Percentiles rank a stretch among this genome's conserved stretches.
phyloP scores from a whole-genome alignment of 169 alveolate genomes.

The Babesia divergens region DNA sequence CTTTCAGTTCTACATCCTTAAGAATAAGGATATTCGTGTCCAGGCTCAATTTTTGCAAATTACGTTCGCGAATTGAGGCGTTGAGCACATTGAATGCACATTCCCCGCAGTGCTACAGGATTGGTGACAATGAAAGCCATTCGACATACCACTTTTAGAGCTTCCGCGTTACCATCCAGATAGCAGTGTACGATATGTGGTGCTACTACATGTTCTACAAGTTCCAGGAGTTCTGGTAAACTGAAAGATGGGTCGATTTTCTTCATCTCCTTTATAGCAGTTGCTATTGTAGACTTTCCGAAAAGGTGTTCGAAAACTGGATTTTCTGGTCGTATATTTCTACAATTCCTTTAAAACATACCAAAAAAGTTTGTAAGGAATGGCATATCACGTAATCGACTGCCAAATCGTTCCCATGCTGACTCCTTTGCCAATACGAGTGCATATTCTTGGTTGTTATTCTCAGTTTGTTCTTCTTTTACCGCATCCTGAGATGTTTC shows the following conservation, averaged over 20 bases:
- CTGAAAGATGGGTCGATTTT: constrained; percentile 81
- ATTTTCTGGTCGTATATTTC: constrained; percentile 57
- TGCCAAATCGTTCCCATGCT: constrained; percentile 83
- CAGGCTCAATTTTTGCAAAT: constrained; percentile 69
- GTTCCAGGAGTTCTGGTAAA: constrained; percentile 77
- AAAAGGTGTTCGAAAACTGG: constrained; percentile 79
- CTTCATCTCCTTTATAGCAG: constrained; percentile 86
- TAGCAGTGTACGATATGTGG: constrained; percentile 83
- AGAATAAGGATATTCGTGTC: constrained; percentile 81
- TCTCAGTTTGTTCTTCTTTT: not conserved
- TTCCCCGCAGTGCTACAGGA: constrained; percentile 82
- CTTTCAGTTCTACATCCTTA: constrained; percentile 82
- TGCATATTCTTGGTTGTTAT: constrained; percentile 40
- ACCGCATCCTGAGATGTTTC: not conserved
- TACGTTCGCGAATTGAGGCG: constrained; percentile 79
- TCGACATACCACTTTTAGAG: constrained; percentile 48
- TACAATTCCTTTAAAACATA: not conserved
- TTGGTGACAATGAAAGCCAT: no score
- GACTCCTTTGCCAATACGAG: constrained; percentile 75
- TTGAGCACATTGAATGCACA: constrained; percentile 76
- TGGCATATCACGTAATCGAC: constrained; percentile 85
- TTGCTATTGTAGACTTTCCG: constrained; percentile 84
- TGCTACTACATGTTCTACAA: constrained; percentile 83
- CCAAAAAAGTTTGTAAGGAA: constrained; percentile 83
- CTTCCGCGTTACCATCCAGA: constrained; percentile 79